phyloP scores from a whole-genome alignment of 179 eudicot genomes.

The Camellia oleifera region DNA sequence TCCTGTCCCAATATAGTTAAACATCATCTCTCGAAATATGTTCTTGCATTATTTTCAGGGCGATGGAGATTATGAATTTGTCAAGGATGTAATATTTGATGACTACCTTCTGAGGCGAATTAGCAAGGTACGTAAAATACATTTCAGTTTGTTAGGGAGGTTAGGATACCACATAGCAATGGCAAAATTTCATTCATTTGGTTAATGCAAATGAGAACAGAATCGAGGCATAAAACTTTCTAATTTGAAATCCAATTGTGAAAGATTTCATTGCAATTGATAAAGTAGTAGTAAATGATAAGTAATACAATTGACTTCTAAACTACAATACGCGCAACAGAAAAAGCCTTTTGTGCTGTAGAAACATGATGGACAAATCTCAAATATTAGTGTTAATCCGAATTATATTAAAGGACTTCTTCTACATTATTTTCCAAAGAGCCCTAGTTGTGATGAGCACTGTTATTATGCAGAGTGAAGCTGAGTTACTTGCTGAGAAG shows the following conservation, averaged over 20 bases:
- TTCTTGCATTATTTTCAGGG: conserved; percentile 44
- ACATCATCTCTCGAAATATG: not conserved
- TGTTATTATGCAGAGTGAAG: conserved; percentile 66
- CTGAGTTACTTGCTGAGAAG: conserved; percentile 89
- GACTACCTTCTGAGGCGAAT: conserved; percentile 74
- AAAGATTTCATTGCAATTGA: too few species aligned
- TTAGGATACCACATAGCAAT: not conserved
- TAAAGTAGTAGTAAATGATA: too few species aligned
- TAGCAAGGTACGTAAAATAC: conserved; percentile 43
- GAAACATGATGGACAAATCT: not conserved
- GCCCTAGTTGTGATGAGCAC: not conserved
- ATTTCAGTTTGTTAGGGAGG: not conserved
- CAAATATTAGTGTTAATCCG: not conserved
- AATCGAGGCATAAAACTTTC: not conserved
- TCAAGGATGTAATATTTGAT: conserved; percentile 68
- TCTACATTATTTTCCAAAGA: not conserved
- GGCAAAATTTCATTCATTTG: not conserved
- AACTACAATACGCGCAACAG: not conserved
- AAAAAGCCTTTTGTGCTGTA: not conserved
- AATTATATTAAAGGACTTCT: not conserved
- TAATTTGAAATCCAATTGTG: too few species aligned
- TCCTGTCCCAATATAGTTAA: not conserved
- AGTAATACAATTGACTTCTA: too few species aligned
- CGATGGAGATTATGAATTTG: conserved; percentile 95
- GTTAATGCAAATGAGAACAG: not conserved